Conservation (phyloP, 352 stramenopile species). For the Phytophthora tentaculata region DNA sequence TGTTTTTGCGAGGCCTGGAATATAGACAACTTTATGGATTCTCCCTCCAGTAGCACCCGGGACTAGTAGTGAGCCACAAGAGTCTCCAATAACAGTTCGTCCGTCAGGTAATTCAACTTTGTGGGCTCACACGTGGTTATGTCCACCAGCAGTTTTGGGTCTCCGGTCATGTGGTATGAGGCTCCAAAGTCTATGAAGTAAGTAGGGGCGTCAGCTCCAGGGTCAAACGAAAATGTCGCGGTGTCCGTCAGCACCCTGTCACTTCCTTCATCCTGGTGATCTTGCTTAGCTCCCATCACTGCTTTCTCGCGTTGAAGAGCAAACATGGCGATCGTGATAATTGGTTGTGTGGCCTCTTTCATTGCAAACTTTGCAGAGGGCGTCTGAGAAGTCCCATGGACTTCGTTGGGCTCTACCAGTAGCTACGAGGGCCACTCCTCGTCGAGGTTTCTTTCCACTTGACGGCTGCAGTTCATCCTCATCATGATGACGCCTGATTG, state of each 20-base stretch:
- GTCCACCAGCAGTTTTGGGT: not conserved
- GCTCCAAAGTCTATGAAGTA: not conserved
- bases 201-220: too few relatives aligned
- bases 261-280: not conserved
- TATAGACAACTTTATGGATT: not conserved
- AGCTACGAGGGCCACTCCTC: not conserved
- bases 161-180: not conserved
- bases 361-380: not conserved
- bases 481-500: not conserved
- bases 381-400: not conserved
- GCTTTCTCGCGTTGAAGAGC: not conserved
- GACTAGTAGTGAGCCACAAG: not conserved
- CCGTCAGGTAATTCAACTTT: not conserved
- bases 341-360: conserved; percentile 1
- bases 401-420: not conserved
- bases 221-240: not conserved
- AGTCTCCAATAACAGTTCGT: not conserved
- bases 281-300: not conserved
- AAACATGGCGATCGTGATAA: conserved; percentile 12
- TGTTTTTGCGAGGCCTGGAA: not conserved
- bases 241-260: not conserved
- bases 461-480: not conserved
- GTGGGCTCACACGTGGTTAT: not conserved
- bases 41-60: not conserved
- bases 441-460: not conserved